Evolutionary conservation across 257 asterid species (phyloP).

Genomic region (Perilla frutescens): DNA sequence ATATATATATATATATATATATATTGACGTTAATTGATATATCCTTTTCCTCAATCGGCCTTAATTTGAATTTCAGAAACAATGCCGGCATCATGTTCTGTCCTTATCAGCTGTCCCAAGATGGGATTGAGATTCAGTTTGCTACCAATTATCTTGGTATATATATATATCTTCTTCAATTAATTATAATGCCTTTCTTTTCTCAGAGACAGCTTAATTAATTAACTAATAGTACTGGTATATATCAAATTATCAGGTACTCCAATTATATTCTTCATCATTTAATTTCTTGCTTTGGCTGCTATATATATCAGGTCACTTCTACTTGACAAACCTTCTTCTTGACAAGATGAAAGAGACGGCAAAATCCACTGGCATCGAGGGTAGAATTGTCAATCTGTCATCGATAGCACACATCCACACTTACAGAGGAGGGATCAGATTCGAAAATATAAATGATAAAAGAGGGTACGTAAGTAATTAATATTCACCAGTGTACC

Average conservation of each 20-base stretch:
- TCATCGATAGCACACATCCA: conserved; percentile 74
- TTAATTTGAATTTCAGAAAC: conserved; percentile 50
- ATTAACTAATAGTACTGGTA: no score
- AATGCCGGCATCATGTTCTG: conserved; percentile 78
- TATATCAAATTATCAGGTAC: no score
- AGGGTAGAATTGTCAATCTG: conserved; percentile 80
- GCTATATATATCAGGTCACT: conserved; percentile 56
- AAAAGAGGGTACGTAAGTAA: not conserved
- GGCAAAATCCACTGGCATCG: conserved; percentile 52
- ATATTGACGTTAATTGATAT: no score
- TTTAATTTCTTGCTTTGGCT: not conserved
- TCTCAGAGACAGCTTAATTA: no score
- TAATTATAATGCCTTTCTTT: no score
- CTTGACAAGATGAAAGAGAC: conserved; percentile 83
- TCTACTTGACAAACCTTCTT: conserved; percentile 82
- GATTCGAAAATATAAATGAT: conserved; percentile 55
- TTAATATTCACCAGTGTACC: no score
- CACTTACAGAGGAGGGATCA: conserved; percentile 61
- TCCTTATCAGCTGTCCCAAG: conserved; percentile 69
- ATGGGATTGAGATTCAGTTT: conserved; percentile 74
- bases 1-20: not conserved
- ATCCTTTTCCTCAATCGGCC: no score
- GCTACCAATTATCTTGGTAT: conserved; percentile 85
- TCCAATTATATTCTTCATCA: not conserved
- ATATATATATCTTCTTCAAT: not conserved